These are phyloP conservation scores for Exophiala sp. DNA, from an alignment of 2,329 filamentous ascomycete species.

Conservation along the genomic window DNA sequence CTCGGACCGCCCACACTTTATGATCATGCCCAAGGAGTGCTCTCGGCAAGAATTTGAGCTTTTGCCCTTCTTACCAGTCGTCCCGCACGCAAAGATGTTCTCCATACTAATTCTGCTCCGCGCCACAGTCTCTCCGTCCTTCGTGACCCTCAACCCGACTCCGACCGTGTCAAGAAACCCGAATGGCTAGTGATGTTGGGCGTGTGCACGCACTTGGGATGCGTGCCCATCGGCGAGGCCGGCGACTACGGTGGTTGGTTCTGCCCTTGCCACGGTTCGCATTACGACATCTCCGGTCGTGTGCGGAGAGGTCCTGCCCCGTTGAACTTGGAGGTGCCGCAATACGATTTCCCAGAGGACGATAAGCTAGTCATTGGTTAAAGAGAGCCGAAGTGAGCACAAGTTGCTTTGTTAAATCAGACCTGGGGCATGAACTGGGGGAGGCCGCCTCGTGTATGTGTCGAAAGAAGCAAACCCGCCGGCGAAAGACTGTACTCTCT, in stretches of 20 bases:
- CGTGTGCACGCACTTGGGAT: slow-evolving; percentile 98
- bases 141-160: slow-evolving; percentile 85
- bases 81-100: no score
- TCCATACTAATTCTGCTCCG: not conserved
- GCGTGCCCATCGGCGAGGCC: slow-evolving; percentile 97
- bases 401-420: no score
- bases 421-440: not conserved
- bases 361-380: slow-evolving; percentile 90
- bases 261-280: slow-evolving; percentile 99
- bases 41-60: not conserved
- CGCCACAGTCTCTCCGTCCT: slow-evolving; percentile 56
- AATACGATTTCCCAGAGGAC: slow-evolving; percentile 89
- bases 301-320: slow-evolving; percentile 96
- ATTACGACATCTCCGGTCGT: slow-evolving; percentile 99
- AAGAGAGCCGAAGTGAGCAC: slow-evolving; percentile 32
- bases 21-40: no score
- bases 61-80: no score
- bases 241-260: slow-evolving; percentile 99
- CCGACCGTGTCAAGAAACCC: slow-evolving; percentile 92
- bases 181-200: slow-evolving; percentile 99
- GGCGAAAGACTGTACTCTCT: not conserved
- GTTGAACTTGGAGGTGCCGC: slow-evolving; percentile 91
- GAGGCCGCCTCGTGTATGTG: not conserved
- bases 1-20: no score
- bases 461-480: not conserved